These are phyloP conservation scores for Scleromitrula shiraiana DNA, from an alignment of 2,329 filamentous ascomycete genomes.

Conservation along the genomic window DNA sequence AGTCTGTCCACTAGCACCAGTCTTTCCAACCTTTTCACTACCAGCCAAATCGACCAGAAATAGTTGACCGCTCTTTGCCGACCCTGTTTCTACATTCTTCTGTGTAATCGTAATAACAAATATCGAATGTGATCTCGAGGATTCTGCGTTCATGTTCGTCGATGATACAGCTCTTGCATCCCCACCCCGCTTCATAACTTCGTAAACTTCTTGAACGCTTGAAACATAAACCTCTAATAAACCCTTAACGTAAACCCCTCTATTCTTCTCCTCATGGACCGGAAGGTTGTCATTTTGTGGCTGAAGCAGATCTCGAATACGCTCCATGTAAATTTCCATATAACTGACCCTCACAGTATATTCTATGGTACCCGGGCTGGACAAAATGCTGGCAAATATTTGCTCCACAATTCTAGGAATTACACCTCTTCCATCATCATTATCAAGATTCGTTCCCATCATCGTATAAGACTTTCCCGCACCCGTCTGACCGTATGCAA, in stretches of 20 bases:
- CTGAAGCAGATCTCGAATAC: slow-evolving; percentile 84
- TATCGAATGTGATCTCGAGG: slow-evolving; percentile 95
- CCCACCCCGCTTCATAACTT: slow-evolving; percentile 91
- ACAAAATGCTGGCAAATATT: slow-evolving; percentile 91
- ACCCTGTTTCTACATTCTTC: slow-evolving; percentile 95
- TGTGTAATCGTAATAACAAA: slow-evolving; percentile 96
- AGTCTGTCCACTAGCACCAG: slow-evolving; percentile 92
- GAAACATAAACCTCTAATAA: slow-evolving; percentile 92
- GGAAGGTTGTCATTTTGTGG: slow-evolving; percentile 95
- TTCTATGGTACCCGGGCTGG: slow-evolving; percentile 87
- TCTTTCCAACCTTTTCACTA: slow-evolving; percentile 98
- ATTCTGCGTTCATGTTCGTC: slow-evolving; percentile 99
- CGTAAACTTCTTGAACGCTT: slow-evolving; percentile 90
- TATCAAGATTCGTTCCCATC: slow-evolving; percentile 94
- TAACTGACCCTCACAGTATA: slow-evolving; percentile 98
- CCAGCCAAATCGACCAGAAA: slow-evolving; percentile 97
- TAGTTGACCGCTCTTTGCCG: slow-evolving; percentile 89
- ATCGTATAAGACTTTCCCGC: slow-evolving; percentile 99
- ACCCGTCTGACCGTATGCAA: slow-evolving; percentile 96
- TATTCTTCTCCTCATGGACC: slow-evolving; percentile 95
- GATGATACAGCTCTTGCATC: slow-evolving; percentile 83
- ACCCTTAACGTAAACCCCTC: slow-evolving; percentile 94
- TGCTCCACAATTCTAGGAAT: slow-evolving; percentile 96
- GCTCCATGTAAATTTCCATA: slow-evolving; percentile 99
- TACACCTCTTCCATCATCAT: slow-evolving; percentile 80